Conservation (phyloP, 768 basidiomycete genomes). For the Leccinum barrowsii region DNA sequence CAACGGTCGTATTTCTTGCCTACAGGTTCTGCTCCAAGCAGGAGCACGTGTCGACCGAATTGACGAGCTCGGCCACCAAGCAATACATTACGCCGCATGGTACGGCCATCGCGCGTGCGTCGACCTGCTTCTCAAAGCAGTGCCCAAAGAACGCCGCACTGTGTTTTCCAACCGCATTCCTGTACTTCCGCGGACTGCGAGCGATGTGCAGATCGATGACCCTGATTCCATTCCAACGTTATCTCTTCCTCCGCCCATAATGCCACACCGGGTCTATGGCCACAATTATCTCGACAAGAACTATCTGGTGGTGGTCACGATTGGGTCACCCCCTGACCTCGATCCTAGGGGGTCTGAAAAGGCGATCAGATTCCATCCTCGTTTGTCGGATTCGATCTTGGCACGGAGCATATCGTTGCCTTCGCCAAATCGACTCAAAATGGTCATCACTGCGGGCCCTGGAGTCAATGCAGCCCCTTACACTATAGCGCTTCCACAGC, state of each 20-base stretch:
- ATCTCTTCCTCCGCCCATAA: conserved; percentile 96
- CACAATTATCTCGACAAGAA: conserved; percentile 92
- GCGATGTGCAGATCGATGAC: conserved; percentile 53
- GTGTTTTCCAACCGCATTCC: conserved; percentile 18
- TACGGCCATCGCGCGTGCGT: conserved; percentile 80
- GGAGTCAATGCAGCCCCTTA: conserved; percentile 86
- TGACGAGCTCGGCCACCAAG: conserved; percentile 82
- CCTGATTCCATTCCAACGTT: conserved; percentile 91
- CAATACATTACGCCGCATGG: conserved; percentile 96
- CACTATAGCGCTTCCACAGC: conserved; percentile 81
- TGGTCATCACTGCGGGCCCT: conserved; percentile 89
- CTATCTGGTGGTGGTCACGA: conserved; percentile 79
- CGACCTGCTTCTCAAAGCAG: conserved; percentile 48
- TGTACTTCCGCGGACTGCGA: conserved; percentile 25
- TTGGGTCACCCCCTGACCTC: conserved; percentile 53
- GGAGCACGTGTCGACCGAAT: conserved; percentile 69
- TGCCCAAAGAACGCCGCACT: conserved; percentile 18
- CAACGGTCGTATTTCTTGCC: conserved; percentile 73
- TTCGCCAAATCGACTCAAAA: conserved; percentile 77
- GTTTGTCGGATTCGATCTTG: conserved; percentile 65
- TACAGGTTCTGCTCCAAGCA: conserved; percentile 74
- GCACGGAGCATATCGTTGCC: conserved; percentile 65
- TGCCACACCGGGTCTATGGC: conserved; percentile 96
- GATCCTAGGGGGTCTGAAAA: conserved; percentile 35
- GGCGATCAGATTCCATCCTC: conserved; percentile 68